These are phyloP conservation scores for Ascochyta viciae-villosae DNA, from an alignment of 2,329 filamentous ascomycete species.

Conservation along the genomic window DNA sequence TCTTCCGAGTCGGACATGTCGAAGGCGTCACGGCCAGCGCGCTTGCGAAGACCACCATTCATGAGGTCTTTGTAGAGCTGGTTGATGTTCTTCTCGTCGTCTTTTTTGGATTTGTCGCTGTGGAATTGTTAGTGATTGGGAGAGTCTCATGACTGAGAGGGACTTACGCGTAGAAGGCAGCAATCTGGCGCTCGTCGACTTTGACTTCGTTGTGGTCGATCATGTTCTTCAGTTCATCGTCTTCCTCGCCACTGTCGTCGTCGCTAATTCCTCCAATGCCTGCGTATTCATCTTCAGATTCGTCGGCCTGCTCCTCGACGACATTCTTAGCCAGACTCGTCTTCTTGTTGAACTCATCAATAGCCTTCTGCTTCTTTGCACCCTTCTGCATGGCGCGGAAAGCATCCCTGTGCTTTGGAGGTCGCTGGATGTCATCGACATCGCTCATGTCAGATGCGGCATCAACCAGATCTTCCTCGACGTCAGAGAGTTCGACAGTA, in stretches of 20 bases:
- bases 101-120: conserved; percentile 78
- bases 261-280: conserved; percentile 89
- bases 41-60: conserved; percentile 83
- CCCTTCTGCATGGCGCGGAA: conserved; percentile 76
- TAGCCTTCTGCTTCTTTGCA: conserved; percentile 59
- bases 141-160: not conserved
- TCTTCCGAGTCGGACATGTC: conserved; percentile 93
- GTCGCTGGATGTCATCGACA: conserved; percentile 39
- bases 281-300: conserved; percentile 98
- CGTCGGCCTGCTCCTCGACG: conserved; percentile 91
- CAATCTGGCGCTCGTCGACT: conserved; percentile 80
- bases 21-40: conserved; percentile 68
- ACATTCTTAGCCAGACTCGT: conserved; percentile 84
- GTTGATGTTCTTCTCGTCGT: conserved; percentile 86
- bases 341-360: conserved; percentile 75
- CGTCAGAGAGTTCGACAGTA: conserved; percentile 53
- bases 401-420: conserved; percentile 58
- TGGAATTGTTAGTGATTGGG: conserved; percentile 27
- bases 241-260: conserved; percentile 79
- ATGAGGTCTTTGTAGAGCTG: conserved; percentile 94
- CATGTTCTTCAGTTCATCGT: conserved; percentile 80
- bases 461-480: conserved; percentile 50
- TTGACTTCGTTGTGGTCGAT: conserved; percentile 82
- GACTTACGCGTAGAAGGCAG: conserved; percentile 87
- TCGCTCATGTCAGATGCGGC: conserved; percentile 28